phyloP scores from a whole-genome alignment of 148 eudicot genomes.

The Rhododendron mucronatum region DNA sequence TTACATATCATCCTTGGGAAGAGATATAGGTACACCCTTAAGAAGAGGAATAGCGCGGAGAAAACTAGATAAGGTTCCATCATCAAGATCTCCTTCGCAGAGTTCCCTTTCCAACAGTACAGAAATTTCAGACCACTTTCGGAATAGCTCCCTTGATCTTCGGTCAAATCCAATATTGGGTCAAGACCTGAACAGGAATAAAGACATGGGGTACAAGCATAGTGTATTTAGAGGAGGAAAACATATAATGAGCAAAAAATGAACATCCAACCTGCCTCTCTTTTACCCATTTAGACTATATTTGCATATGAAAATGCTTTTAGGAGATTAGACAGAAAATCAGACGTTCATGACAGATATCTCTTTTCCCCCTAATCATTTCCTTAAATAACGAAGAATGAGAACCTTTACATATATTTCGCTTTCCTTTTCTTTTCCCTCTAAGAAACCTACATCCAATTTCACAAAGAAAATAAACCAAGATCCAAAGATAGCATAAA shows the following conservation, averaged over 20 bases:
- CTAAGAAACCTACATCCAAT: neutral
- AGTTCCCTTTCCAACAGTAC: conserved; percentile 27
- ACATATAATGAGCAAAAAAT: neutral
- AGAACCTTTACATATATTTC: neutral
- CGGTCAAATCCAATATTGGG: conserved; percentile 19
- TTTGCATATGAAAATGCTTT: neutral
- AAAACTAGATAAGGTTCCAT: conserved; percentile 36
- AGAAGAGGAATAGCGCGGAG: conserved; percentile 28
- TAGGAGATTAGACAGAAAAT: neutral
- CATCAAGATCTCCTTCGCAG: conserved; percentile 27
- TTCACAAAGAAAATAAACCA: neutral
- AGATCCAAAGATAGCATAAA: neutral
- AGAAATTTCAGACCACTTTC: conserved; percentile 8
- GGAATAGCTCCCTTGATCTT: conserved; percentile 5
- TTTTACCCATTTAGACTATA: neutral
- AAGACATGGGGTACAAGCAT: neutral
- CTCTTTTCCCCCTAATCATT: neutral
- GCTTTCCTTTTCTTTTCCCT: neutral
- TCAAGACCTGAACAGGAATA: conserved; percentile 23
- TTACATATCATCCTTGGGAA: conserved; percentile 29
- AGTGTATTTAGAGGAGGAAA: neutral
- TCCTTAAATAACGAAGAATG: neutral
- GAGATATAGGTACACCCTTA: conserved; percentile 32
- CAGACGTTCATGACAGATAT: neutral
- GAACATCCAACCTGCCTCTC: neutral